Conservation (phyloP, 1,139 yeast genomes). For the Eremothecium gossypii region DNA sequence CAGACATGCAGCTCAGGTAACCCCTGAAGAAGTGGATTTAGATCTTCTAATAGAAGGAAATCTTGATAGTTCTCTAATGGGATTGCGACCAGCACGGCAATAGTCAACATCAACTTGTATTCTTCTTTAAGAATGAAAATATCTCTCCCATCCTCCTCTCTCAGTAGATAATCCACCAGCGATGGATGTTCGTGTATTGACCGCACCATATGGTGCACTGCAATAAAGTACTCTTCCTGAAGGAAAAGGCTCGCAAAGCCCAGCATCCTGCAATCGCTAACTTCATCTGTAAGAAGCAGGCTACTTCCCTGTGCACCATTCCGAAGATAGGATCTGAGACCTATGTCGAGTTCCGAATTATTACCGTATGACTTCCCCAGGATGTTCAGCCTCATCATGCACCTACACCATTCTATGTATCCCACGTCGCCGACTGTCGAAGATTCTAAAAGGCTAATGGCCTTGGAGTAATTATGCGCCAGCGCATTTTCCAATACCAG, state of each 20-base stretch:
- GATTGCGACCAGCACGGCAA: slow-evolving; percentile 19
- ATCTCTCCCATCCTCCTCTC: slow-evolving; percentile 3
- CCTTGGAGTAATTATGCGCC: slow-evolving; percentile 18
- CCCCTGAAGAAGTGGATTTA: slow-evolving; percentile 10
- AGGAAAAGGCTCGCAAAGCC: slow-evolving; percentile 16
- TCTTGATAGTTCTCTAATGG: slow-evolving; percentile 24
- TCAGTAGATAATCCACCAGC: slow-evolving; percentile 7
- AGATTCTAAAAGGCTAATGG: slow-evolving; percentile 15
- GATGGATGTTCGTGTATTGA: slow-evolving; percentile 13
- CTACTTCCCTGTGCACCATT: slow-evolving; percentile 2
- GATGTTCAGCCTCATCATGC: slow-evolving; percentile 1
- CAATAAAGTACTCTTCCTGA: slow-evolving; percentile 20
- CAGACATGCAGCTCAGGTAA: slow-evolving; percentile 13
- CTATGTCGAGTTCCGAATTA: slow-evolving; percentile 1
- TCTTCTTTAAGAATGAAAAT: slow-evolving; percentile 16
- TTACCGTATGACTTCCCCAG: slow-evolving; percentile 2
- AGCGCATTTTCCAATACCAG: slow-evolving; percentile 9
- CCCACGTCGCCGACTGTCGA: slow-evolving; percentile 2
- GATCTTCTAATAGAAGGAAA: slow-evolving; percentile 17
- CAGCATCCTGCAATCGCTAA: slow-evolving; percentile 13
- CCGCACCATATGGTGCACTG: slow-evolving; percentile 17
- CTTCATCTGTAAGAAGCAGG: slow-evolving; percentile 9
- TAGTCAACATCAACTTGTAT: slow-evolving; percentile 16
- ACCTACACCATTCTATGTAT: background rate
- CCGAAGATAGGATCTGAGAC: slow-evolving; percentile 1